Evolutionary conservation across 352 stramenopile genomes (phyloP), one percentile per base, ranked within the genome.

Genomic region (Globisporangium cylindrosporum): DNA sequence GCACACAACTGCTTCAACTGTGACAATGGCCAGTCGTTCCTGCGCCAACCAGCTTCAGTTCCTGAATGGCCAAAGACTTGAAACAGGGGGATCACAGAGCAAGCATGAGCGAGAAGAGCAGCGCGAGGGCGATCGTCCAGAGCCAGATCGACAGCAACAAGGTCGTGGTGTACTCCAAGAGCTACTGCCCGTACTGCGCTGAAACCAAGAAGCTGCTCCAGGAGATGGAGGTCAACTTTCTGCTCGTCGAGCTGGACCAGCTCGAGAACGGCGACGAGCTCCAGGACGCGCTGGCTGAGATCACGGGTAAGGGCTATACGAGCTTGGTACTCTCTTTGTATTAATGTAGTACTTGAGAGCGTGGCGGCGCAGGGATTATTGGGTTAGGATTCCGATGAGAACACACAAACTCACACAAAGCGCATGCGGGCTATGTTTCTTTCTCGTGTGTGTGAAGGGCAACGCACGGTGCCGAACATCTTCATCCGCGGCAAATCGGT

Each of bases 391-490:
- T 6, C 2, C 7, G 15, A 49, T 49, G 15, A 10, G 41, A 8
- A n/a, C 14, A 49, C 41, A 7, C 1, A 22, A 18, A 49, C 41
- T 49, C 18, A 49, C 41, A 49, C 18, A 49, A 18, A 49, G 9
- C 41, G 15, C 41, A n/a, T 22, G 41, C 18, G 41, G 4, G 29
- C 29, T 49, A n/a, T 20, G 18, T 49, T 49, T 22, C 41, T 22
- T 6, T n/a, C 9, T 41, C 9, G 36, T 41, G 36, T 20, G 41
- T 22, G 41, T 22, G 6, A 34, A 72, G 22, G 94, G 65, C 95
- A 98, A 75, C 82, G 82, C 68, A 99, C 95, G 29, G 97, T 99
- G 62, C 97, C 98, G 10, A 99, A 99, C 83, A 91, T 98, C 12
- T 99, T 99, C 79, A 91, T 99, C 59, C 89, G 91, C 51, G 93